A percentile compares a stretch with the other conserved stretches of the same genome.
Evolutionary conservation across 2,329 filamentous ascomycete genomes (phyloP).

Genomic region (Fusarium coffeatum): DNA sequence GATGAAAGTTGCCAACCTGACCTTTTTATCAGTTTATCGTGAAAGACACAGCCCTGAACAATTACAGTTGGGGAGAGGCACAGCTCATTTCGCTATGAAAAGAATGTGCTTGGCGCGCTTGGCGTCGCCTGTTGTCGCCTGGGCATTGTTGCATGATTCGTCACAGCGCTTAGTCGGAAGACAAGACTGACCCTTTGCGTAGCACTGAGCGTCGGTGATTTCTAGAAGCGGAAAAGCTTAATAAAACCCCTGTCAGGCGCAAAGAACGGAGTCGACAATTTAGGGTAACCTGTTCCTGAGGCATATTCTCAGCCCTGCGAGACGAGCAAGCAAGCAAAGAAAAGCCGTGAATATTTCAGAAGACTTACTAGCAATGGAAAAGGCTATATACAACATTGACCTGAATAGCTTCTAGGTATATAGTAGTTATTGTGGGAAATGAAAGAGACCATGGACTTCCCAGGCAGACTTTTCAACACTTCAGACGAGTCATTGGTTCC

Average conservation of each 20-base stretch:
- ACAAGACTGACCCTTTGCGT: not conserved
- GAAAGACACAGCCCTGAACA: not conserved
- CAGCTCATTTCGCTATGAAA: not conserved
- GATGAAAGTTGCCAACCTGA: not conserved
- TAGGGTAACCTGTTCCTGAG: not conserved
- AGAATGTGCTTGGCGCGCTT: not conserved
- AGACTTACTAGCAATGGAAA: no score
- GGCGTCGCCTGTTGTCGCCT: not conserved
- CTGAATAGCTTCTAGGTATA: no score
- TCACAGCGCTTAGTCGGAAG: not conserved
- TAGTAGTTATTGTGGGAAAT: no score
- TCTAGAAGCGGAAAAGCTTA: fast-evolving
- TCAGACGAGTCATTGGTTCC: no score
- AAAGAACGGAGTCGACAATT: not conserved
- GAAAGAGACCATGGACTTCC: no score
- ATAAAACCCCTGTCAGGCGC: not conserved
- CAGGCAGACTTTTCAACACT: no score
- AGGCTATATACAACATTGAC: no score
- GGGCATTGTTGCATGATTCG: not conserved
- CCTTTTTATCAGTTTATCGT: not conserved
- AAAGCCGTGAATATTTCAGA: no score
- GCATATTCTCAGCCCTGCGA: not conserved
- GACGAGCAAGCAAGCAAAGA: no score
- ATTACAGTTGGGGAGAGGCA: not conserved
- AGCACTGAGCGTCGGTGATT: not conserved